phyloP scores from a whole-genome alignment of 164 flowering plant genomes.

The Stephania japonica region DNA sequence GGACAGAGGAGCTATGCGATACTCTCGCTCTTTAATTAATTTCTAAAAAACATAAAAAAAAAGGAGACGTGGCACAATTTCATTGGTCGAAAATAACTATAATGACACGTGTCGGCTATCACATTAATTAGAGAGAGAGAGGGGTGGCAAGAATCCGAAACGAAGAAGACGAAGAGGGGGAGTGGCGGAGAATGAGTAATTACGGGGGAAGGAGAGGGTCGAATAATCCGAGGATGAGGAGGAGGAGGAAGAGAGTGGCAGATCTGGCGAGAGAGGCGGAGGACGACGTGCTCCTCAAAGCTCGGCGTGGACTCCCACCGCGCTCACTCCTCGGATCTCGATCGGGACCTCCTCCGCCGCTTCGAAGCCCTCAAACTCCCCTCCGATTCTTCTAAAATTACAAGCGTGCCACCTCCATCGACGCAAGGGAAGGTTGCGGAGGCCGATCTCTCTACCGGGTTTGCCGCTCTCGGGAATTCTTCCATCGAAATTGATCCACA shows the following conservation, averaged over 20 bases:
- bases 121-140: neutral
- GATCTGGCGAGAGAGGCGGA: slow-evolving; percentile 52
- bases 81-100: neutral
- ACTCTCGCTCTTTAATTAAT: too few species aligned
- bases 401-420: slow-evolving; percentile 9
- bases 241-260: slow-evolving; percentile 43
- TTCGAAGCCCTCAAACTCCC: slow-evolving; percentile 51
- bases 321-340: slow-evolving; percentile 30
- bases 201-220: neutral
- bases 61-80: neutral
- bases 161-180: neutral
- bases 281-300: slow-evolving; percentile 50
- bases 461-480: slow-evolving; percentile 47
- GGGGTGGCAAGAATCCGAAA: neutral
- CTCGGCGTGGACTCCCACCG: slow-evolving; percentile 46
- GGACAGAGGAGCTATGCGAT: neutral
- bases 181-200: slow-evolving; percentile 15
- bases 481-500: neutral
- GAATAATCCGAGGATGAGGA: neutral
- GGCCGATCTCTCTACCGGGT: slow-evolving; percentile 51
- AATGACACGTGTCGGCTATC: neutral
- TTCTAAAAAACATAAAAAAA: too few species aligned
- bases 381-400: slow-evolving; percentile 9
- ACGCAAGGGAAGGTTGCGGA: slow-evolving; percentile 12
- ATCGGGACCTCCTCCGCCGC: slow-evolving; percentile 48